Conservation (phyloP, 345 rosid species). For the Eucalyptus albens region DNA sequence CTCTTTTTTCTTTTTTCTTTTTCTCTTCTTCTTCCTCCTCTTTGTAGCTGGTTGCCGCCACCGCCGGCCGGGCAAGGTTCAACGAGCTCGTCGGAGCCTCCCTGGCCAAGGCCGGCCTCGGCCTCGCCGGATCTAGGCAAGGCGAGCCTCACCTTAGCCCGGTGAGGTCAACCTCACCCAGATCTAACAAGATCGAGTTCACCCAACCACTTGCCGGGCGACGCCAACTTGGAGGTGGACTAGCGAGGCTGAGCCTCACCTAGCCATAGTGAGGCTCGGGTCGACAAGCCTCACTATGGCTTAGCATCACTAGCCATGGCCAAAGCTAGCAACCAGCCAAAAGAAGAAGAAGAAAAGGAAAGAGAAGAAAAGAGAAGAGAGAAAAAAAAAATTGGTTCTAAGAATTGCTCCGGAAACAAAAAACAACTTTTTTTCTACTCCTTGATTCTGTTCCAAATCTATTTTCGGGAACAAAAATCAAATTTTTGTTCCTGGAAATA, state of each 20-base stretch:
- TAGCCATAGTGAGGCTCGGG: accelerated
- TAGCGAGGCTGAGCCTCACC: accelerated
- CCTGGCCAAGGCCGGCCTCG: no score
- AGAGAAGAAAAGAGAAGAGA: no score
- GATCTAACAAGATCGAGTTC: no score
- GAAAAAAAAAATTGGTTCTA: no score
- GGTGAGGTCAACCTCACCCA: accelerated
- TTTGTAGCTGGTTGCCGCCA: accelerated
- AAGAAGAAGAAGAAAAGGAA: no score
- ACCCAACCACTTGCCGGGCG: accelerated
- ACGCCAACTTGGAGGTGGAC: no score
- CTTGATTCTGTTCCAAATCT: accelerated
- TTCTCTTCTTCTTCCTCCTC: no score
- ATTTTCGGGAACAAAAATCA: accelerated
- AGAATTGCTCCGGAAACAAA: accelerated
- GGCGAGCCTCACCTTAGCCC: no score
- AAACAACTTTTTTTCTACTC: accelerated
- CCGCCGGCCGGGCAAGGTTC: accelerated
- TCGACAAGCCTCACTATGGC: accelerated
- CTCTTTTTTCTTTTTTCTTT: no score
- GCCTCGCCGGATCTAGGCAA: no score
- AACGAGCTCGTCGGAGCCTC: accelerated
- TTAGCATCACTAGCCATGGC: accelerated
- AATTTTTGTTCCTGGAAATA: accelerated
- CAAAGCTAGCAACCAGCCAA: accelerated